These are phyloP conservation scores for Blastomyces parvus DNA, from an alignment of 2,329 filamentous ascomycete species.

Conservation along the genomic window DNA sequence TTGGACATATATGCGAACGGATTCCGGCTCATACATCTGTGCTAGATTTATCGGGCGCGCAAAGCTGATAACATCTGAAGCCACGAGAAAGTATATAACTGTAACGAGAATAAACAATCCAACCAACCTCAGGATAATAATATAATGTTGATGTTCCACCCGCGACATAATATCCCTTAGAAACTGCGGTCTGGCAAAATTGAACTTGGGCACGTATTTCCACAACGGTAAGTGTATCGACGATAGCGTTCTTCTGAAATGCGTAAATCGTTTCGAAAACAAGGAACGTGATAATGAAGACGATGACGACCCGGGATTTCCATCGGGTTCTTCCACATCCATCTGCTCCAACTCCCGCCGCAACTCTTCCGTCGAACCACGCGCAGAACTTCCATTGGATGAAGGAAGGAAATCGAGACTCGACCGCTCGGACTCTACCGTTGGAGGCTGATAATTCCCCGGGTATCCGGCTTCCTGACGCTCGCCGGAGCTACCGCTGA, in stretches of 20 bases:
- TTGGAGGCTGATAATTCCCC: slow-evolving; percentile 60
- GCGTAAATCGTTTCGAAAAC: slow-evolving; percentile 48
- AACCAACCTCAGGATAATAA: slow-evolving; percentile 63
- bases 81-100: slow-evolving; percentile 74
- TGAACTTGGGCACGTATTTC: slow-evolving; percentile 36
- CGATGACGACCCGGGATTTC: slow-evolving; percentile 21
- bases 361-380: slow-evolving; percentile 53
- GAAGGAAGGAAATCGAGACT: slow-evolving; percentile 49
- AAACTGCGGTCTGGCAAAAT: slow-evolving; percentile 30
- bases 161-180: slow-evolving; percentile 26
- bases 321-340: slow-evolving; percentile 63
- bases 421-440: slow-evolving; percentile 68
- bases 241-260: slow-evolving; percentile 49
- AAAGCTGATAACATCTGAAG: slow-evolving; percentile 69
- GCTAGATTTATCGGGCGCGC: slow-evolving; percentile 54
- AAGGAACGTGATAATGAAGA: slow-evolving; percentile 25
- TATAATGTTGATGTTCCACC: slow-evolving; percentile 44
- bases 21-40: slow-evolving; percentile 74
- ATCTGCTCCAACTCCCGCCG: slow-evolving; percentile 81
- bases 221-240: slow-evolving; percentile 45
- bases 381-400: slow-evolving; percentile 44
- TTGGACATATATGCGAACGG: slow-evolving; percentile 66
- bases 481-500: slow-evolving; percentile 44
- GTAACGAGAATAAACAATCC: slow-evolving; percentile 66
- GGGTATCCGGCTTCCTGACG: slow-evolving; percentile 28